These are phyloP conservation scores for Calamus simplicifolius DNA, from an alignment of 176 grass and related monocot genomes.

Conservation along the genomic window DNA sequence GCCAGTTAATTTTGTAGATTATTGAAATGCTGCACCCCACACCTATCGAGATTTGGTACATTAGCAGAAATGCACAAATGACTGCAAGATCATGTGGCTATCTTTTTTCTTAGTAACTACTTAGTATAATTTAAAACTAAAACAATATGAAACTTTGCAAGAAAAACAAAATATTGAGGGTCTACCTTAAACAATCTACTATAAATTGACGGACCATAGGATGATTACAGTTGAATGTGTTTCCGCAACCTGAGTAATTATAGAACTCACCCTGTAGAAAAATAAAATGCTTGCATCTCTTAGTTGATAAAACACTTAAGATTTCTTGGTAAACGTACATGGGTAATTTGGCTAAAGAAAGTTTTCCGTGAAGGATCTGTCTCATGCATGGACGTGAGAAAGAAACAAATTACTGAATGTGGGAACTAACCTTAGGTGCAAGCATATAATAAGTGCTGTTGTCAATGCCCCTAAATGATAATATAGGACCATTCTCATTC, in stretches of 20 bases:
- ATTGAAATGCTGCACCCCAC: too few species aligned
- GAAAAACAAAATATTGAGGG: not conserved
- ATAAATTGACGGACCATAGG: conserved; percentile 90
- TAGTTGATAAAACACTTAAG: conserved; percentile 3
- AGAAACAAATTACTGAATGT: not conserved
- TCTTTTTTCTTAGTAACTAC: too few species aligned
- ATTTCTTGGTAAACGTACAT: too few species aligned
- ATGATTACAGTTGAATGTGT: conserved; percentile 99
- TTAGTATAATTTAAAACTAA: not conserved
- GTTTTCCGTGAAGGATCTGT: too few species aligned
- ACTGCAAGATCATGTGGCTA: too few species aligned
- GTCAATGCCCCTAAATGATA: conserved; percentile 95
- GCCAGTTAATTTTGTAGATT: too few species aligned
- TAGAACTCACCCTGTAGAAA: conserved; percentile 88
- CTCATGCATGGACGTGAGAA: conserved; percentile 10
- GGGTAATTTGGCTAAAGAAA: too few species aligned
- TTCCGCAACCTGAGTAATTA: conserved; percentile 95
- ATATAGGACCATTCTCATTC: conserved; percentile 89
- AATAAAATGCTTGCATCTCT: conserved; percentile 6
- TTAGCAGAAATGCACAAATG: too few species aligned
- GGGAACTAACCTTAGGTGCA: conserved; percentile 63
- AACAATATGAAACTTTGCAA: not conserved
- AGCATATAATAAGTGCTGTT: conserved; percentile 98
- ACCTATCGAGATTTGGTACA: too few species aligned
- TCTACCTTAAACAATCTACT: conserved; percentile 92